These are phyloP conservation scores for Punica granatum DNA, from an alignment of 345 rosid genomes.

Conservation along the genomic window DNA sequence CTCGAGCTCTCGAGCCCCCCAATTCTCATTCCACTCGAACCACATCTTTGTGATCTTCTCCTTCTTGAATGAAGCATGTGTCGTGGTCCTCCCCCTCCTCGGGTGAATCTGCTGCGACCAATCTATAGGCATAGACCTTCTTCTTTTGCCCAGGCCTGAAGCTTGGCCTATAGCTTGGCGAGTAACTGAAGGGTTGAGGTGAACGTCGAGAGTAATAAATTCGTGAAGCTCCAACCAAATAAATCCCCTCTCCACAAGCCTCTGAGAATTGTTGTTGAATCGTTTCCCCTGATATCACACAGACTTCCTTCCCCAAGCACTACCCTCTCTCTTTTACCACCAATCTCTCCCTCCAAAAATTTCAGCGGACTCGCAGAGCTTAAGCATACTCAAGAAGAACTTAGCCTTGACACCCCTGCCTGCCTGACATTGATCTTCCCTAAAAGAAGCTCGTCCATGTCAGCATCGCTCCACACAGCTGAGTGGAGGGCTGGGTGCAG, in stretches of 20 bases:
- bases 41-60: constrained; percentile 81
- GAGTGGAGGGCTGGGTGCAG: constrained; percentile 54
- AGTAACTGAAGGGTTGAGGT: constrained; percentile 89
- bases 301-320: constrained; percentile 53
- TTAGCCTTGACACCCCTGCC: constrained; percentile 66
- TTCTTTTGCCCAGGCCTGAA: constrained; percentile 74
- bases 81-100: constrained; percentile 64
- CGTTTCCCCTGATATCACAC: constrained; percentile 69
- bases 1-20: constrained; percentile 44
- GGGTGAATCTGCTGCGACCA: constrained; percentile 71
- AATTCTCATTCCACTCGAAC: constrained; percentile 84
- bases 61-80: constrained; percentile 60
- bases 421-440: constrained; percentile 44
- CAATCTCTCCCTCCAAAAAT: constrained; percentile 46
- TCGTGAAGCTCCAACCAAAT: constrained; percentile 84
- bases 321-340: constrained; percentile 45
- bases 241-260: constrained; percentile 95
- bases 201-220: constrained; percentile 77
- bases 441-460: constrained; percentile 53
- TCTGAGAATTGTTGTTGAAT: constrained; percentile 64
- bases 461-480: constrained; percentile 26
- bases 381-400: constrained; percentile 61
- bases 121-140: constrained; percentile 64
- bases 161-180: constrained; percentile 93
- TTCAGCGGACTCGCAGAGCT: constrained; percentile 59